phyloP scores from a whole-genome alignment of 352 stramenopile genomes.

The Phytophthora ohioensis region DNA sequence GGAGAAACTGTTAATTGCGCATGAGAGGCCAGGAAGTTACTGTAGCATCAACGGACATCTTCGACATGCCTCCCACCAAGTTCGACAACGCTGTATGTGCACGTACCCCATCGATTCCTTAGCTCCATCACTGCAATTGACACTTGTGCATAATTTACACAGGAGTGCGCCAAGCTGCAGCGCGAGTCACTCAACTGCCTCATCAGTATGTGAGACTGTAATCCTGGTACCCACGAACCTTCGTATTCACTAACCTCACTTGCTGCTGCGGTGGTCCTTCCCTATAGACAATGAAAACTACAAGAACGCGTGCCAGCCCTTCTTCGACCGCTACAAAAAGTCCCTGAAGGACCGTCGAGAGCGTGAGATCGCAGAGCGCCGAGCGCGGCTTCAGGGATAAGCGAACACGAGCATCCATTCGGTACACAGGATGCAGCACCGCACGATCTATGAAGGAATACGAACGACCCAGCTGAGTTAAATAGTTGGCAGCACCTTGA shows the following conservation, averaged over 20 bases:
- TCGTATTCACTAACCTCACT: slow-evolving; percentile 3
- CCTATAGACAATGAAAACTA: slow-evolving; percentile 58
- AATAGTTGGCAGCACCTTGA: slow-evolving; percentile 78
- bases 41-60: not conserved
- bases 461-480: slow-evolving; percentile 36
- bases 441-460: slow-evolving; percentile 14
- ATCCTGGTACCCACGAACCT: not conserved
- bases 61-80: slow-evolving; percentile 41
- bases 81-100: slow-evolving; percentile 55
- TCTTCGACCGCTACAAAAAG: slow-evolving; percentile 78
- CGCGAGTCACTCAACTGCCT: slow-evolving; percentile 77
- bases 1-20: not conserved
- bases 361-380: slow-evolving; percentile 46
- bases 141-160: slow-evolving; percentile 2
- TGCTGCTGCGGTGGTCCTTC: not conserved
- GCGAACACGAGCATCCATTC: too few relatives aligned
- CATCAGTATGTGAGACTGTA: slow-evolving; percentile 46
- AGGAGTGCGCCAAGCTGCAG: slow-evolving; percentile 78
- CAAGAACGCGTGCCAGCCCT: slow-evolving; percentile 54
- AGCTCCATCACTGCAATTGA: not conserved
- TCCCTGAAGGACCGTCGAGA: slow-evolving; percentile 66
- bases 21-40: not conserved
- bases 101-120: not conserved
- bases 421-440: not conserved
- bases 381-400: slow-evolving; percentile 33